Evolutionary conservation across 768 basidiomycete genomes (phyloP), one percentile per base, ranked within the genome.

Genomic region (Gymnopilus junonius): DNA sequence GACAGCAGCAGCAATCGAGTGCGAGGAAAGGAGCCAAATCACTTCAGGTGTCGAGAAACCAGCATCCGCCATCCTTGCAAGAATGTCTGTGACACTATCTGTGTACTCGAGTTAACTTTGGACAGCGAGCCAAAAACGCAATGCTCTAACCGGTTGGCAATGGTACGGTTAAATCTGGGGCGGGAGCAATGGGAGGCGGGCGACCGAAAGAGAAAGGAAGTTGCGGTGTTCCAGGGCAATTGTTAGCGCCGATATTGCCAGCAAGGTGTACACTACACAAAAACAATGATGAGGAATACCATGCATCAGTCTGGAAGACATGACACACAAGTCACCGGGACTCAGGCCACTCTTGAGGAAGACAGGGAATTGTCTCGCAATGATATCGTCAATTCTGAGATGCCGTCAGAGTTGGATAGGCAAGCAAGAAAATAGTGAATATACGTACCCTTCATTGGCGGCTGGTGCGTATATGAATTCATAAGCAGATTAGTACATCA

Each of bases 311-410:
- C n/a, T 5, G 17, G 7, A 31, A 29, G 2, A 51, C 14, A 11
- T 39, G 8, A 39, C 56, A 10, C 20, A 58, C 56, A 58, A 58
- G 40, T 58, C 56, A 15, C 56, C 67, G 7, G 67, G 58, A 8
- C 42, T 62, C 32, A 68, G 31, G 27, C 45, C 56, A 12, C 45
- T 61, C 29, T 61, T 46, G 43, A 63, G 58, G 64, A 65, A 68
- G 14, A 68, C 55, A n/a, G 62, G 59, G 27, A 58, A 61, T 54
- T 68, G 67, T 8, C 32, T 11, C 31, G 45, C 39, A 15, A 61
- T 57, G 31, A 68, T 65, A 37, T 68, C 67, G 17, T 68, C 67
- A 37, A 68, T 65, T 14, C 67, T 64, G 37, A 20, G 17, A 29
- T 2, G 42, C 32, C 12, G 25, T 29, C 34, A 29, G 4, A 51